Base-by-base conservation (phyloP, 768 basidiomycete genomes). In the Rhodotorula paludigena region DNA sequence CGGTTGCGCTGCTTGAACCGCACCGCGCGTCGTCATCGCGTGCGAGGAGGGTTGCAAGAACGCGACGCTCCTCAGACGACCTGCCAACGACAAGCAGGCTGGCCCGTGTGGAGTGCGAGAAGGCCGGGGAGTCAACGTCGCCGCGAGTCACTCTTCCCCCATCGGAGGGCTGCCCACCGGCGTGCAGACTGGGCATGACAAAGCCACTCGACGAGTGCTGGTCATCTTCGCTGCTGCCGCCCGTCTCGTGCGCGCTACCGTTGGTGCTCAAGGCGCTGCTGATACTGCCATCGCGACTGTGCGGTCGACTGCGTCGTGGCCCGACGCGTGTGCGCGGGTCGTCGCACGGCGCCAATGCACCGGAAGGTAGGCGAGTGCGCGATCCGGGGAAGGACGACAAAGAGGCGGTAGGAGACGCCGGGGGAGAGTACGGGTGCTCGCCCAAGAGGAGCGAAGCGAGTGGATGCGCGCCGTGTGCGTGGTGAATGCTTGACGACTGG, bases 171-270 rank as follows among this genome's bases (percentile, higher is more conserved):
- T 11, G 30, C n/a, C 23, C 33, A 18, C 8, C 57, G 11, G 64
- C 33, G 21, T 63, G 57, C 20, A 68, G 45, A 38, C 57, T 60
- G 0, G 67, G 67, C 67, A 68, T 68, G 62, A 68, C 67, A 58
- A 68, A 58, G 10, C n/a, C 54, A 15, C 44, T 12, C 21, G n/a
- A n/a, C n/a, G 36, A 25, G 41, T 58, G 60, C 23, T 28, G 25
- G 56, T 55, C 30, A 23, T 68, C 61, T 10, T 60, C 61, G 28
- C 41, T 57, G 39, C 56, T 58, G 41, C 55, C 35, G 35, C 47
- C 45, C 57, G n/a, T 47, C 11, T 23, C 53, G 54, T 28, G 48
- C 11, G 66, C 61, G 52, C 57, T 59, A 6, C 66, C 66, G 30
- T 68, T 61, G 23, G 45, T 63, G 47, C 66, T 68, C 14, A 20